A percentile compares a stretch with the other conserved stretches of the same genome.
These are phyloP conservation scores for Dysphania ambrosioides DNA, from an alignment of 148 eudicot species.

Conservation along the genomic window DNA sequence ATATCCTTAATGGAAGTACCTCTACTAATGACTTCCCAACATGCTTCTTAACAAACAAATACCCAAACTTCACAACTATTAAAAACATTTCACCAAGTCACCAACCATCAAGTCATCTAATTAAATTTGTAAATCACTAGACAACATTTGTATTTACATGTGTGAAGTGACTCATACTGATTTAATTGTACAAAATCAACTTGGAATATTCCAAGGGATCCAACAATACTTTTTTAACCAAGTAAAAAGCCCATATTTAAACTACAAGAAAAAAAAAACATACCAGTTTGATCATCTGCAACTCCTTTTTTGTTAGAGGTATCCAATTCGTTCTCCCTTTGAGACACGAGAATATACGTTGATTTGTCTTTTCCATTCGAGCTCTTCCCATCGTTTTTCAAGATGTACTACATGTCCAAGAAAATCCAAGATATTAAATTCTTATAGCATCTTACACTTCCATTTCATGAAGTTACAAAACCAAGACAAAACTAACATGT, in stretches of 20 bases:
- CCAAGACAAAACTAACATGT: not conserved
- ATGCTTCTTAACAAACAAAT: too few relatives aligned
- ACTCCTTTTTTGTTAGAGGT: conserved; percentile 42
- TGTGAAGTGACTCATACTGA: not conserved
- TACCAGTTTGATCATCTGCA: conserved; percentile 51
- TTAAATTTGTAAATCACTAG: not conserved
- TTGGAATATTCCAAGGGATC: not conserved
- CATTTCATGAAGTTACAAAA: not conserved
- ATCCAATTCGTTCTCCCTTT: conserved; percentile 44
- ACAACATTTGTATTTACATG: not conserved
- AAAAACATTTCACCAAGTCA: too few relatives aligned
- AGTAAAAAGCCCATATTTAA: conserved; percentile 5
- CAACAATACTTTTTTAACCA: not conserved
- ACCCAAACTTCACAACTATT: too few relatives aligned
- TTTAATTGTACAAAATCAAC: not conserved
- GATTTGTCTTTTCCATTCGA: conserved; percentile 64
- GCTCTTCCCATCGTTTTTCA: conserved; percentile 54
- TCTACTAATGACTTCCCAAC: not conserved
- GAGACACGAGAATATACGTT: conserved; percentile 41
- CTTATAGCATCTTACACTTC: not conserved
- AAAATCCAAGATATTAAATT: conserved; percentile 1
- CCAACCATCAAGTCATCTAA: not conserved
- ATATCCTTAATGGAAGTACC: too few relatives aligned
- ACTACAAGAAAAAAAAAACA: conserved; percentile 10
- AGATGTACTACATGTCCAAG: conserved; percentile 52